Base-by-base conservation (phyloP, 192 early-diverging fungal genomes). In the Entomortierella lignicola region DNA sequence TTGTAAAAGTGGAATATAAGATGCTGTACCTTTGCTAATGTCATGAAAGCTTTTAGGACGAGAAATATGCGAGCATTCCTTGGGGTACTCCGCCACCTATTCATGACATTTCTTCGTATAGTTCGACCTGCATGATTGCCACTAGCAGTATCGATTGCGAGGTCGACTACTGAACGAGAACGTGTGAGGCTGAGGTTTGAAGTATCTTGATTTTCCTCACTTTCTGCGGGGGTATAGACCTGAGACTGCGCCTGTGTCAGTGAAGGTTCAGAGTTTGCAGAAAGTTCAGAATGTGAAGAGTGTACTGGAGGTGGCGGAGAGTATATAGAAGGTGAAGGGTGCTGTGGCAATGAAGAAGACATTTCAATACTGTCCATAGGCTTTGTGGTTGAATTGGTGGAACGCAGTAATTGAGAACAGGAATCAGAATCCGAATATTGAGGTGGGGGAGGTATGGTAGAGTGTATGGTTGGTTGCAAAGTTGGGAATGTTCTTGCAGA, bases 1-100 rank as follows among this genome's bases (percentile, higher is more conserved):
- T n/a, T n/a, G n/a, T n/a, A n/a, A n/a, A n/a, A n/a, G n/a, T n/a
- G n/a, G n/a, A n/a, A n/a, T n/a, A n/a, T n/a, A n/a, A n/a, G n/a
- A n/a, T n/a, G n/a, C n/a, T 30, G 11, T 63, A 86, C 81, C 82
- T 85, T 82, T 30, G 69, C 29, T 21, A 72, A 25, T 17, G 80
- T 66, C 29, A 83, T 70, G 2, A 77, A 39, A 25, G 62, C 48
- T 15, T 61, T 80, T 30, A 68, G 67, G 18, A 54, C 32, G 39
- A 87, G 69, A 31, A 85, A 47, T 12, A 85, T 55, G 31, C 84
- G 82, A 27, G 84, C 83, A 18, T 67, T 68, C 48, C 84, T 47
- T 23, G 86, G 83, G 2, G 83, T 75, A 59, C 23, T 66, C 11
- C 59, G 43, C 84, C 84, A 85, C 12, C 81, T 71, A 39, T 67